Percentiles rank a stretch among this genome's conserved stretches.
These are phyloP conservation scores for Candida tammaniensis DNA, from an alignment of 805 yeast genomes.

Conservation along the genomic window DNA sequence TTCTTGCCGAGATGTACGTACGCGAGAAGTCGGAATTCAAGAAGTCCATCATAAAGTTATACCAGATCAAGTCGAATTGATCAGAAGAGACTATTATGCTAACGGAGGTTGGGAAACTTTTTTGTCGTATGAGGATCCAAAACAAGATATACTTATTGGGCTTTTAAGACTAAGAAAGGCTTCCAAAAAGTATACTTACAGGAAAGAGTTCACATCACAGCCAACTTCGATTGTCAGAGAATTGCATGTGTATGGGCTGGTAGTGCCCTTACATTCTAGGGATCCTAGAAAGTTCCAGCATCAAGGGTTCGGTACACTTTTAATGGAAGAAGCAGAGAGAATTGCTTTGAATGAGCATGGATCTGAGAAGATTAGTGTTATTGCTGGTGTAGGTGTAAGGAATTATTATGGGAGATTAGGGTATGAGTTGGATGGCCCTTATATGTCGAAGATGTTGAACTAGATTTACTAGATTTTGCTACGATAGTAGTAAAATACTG, in stretches of 20 bases:
- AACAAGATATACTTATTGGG: constrained; percentile 93
- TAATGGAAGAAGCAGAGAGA: constrained; percentile 98
- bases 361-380: constrained; percentile 84
- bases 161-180: constrained; percentile 84
- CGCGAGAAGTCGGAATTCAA: constrained; percentile 97
- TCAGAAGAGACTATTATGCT: constrained; percentile 93
- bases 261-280: constrained; percentile 91
- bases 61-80: constrained; percentile 95
- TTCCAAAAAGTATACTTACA: constrained; percentile 80
- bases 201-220: constrained; percentile 82
- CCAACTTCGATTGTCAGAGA: constrained; percentile 95
- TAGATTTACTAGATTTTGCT: too few species aligned
- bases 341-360: constrained; percentile 96
- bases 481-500: too few species aligned
- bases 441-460: constrained; percentile 75
- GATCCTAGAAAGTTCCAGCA: constrained; percentile 98
- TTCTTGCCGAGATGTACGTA: constrained; percentile 90
- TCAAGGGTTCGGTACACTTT: constrained; percentile 95
- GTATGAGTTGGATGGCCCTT: constrained; percentile 91
- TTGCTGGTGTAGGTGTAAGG: constrained; percentile 96
- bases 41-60: constrained; percentile 96
- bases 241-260: constrained; percentile 95
- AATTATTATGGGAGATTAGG: constrained; percentile 93
- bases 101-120: constrained; percentile 99
- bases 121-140: constrained; percentile 93